Base-by-base conservation (phyloP, 2,329 filamentous ascomycete genomes). In the Ceratocystiopsis sp. region DNA sequence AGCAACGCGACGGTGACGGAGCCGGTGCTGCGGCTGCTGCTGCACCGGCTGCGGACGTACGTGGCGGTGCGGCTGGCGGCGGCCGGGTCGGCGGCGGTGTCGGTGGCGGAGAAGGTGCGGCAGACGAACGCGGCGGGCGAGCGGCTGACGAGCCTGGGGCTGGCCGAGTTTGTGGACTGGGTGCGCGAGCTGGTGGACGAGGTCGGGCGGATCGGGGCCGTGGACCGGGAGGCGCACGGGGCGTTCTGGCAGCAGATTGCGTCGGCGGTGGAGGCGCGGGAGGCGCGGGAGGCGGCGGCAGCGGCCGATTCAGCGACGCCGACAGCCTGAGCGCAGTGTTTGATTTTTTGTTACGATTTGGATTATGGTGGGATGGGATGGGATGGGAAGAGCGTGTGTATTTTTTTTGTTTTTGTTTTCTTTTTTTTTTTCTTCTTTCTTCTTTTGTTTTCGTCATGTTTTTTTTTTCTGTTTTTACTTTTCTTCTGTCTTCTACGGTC, bases 151-250 rank as follows among this genome's bases (percentile, higher is more conserved):
- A 69, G 70, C 3, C 67, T 81, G 16, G 82, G 82, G 0, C 60
- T 87, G 45, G 77, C 77, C 0, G 82, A 87, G 58, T 86, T 86
- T 55, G 76, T 80, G 15, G 71, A 73, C 25, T 73, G 70, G 47
- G 75, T 86, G 14, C 67, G 78, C 32, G 73, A 75, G 40, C 78
- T 86, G 51, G 75, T 82, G 9, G 79, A 84, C 33, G 67, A 78
- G 53, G 61, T 86, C 46, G 68, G 71, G 37, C 70, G 71, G 54
- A 68, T 85, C 4, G 75, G 77, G 14, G 63, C 63, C 5, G 75
- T 85, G 6, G 81, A 86, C 55, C 68, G 77, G 48, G 75, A 73
- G 47, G 69, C 74, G 9, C 81, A 85, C 57, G 73, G 73, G 13
- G 54, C 62, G 37, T 84, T 79, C 78, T 86, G 83, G 66, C 79